Evolutionary conservation across 2,329 filamentous ascomycete genomes (phyloP), one percentile per base, ranked within the genome.

Genomic region (Alternaria arborescens): DNA sequence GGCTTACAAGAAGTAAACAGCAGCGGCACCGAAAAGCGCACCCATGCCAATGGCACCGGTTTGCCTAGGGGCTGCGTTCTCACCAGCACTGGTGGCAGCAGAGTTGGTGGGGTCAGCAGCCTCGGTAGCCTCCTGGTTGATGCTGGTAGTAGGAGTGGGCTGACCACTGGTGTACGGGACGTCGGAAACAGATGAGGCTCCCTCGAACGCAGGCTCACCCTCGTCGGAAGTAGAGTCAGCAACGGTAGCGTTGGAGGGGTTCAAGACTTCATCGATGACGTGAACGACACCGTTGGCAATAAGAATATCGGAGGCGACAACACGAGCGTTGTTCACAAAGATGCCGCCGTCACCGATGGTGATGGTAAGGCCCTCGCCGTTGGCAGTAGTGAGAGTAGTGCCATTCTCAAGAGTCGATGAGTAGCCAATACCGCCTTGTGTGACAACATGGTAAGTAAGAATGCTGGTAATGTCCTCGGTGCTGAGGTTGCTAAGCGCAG

Each of bases 361-460:
- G 62, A 84, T 75, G 41, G 77, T 82, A 12, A 83, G 43, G 40
- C 76, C 70, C 2, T 44, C 66, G 52, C 81, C 82, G 42, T 77
- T 73, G 11, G 79, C 64, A 1, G 80, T 77, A 8, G 66, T 61
- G 16, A 83, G 67, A 10, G 62, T 73, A 22, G 70, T 79, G 34
- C 81, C 80, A 64, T 83, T 80, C 24, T 66, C 66, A 18, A 86
- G 78, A 5, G 69, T 64, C 6, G 79, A 73, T 50, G 82, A 85
- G 77, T 89, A 90, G 55, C 79, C 79, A 1, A 88, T 82, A 8
- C 81, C 81, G 46, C 83, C 83, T 3, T 30, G 10, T 46, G 82
- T 81, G 44, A 91, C 77, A 52, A 91, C 82, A 73, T 92, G 89
- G 77, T 92, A 92, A 26, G 82, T 78, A 34, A 91, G 81, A 52